A percentile compares a stretch with the other conserved stretches of the same genome.
Conservation (phyloP, 1,139 yeast genomes). For the Lodderomyces pseudojiufengensis region DNA sequence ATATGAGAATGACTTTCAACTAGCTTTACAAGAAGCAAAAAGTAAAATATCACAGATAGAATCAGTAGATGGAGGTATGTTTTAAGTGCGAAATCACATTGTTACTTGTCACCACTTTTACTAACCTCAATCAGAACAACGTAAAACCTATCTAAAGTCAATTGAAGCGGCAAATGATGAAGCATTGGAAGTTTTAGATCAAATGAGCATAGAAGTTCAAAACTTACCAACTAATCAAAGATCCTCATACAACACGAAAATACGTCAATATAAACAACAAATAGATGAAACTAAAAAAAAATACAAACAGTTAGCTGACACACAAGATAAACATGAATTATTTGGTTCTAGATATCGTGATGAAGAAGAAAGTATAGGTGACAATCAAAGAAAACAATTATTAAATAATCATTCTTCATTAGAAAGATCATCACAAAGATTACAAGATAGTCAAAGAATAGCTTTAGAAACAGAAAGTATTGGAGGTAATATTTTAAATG, state of each 20-base stretch:
- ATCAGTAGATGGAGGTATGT: constrained; percentile 51
- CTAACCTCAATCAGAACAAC: constrained; percentile 26
- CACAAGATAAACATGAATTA: constrained; percentile 61
- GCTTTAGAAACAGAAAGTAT: constrained; percentile 91
- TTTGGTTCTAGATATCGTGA: constrained; percentile 56
- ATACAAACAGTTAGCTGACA: constrained; percentile 52
- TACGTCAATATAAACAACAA: constrained; percentile 64
- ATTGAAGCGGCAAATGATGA: constrained; percentile 73
- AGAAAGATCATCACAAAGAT: constrained; percentile 77
- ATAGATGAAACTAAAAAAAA: constrained; percentile 55
- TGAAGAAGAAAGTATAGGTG: constrained; percentile 33
- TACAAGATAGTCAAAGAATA: constrained; percentile 82
- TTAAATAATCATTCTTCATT: constrained; percentile 75
- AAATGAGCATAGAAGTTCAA: constrained; percentile 77
- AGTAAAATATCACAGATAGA: constrained; percentile 61
- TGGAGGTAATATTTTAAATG: constrained; percentile 88
- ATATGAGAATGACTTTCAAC: constrained; percentile 72
- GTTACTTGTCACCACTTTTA: not conserved
- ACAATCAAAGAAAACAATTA: constrained; percentile 78
- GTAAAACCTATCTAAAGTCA: constrained; percentile 51
- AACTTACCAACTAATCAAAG: constrained; percentile 71
- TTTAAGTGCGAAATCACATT: no score
- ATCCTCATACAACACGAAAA: constrained; percentile 63
- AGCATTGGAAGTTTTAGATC: constrained; percentile 74
- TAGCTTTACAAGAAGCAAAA: constrained; percentile 67